Base-by-base conservation (phyloP, 1,284 basidiomycete genomes). In the Taiwanofungus camphoratus region DNA sequence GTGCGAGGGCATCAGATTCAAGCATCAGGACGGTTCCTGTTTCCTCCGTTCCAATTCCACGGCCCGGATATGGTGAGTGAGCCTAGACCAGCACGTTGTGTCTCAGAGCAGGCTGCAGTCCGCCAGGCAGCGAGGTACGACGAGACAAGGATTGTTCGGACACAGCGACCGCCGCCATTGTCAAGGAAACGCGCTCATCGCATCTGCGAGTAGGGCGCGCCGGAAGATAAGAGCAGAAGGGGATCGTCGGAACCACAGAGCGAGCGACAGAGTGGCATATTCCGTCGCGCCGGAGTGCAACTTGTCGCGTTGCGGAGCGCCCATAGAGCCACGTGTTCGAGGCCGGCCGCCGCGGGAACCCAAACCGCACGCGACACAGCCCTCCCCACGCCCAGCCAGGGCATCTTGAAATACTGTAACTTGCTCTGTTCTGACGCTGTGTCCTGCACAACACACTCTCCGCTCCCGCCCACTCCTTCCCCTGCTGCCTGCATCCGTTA, bases 261-360 rank as follows among this genome's bases (percentile, higher is more conserved):
- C 37, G 24, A 11, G 37, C 23, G n/a, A 20, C 37, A 13, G 13
- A 5, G 8, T 26, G 36, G 36, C 37, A 26, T 13, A 36, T 4
- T 36, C 37, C 37, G 22, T 39, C 26, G 18, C 18, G 18, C n/a
- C n/a, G n/a, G n/a, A n/a, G 2, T 6, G 20, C 31, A 4, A 26
- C 37, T 18, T 30, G 29, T 39, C 18, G 26, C 26, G 16, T 22
- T 6, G 13, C 18, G 16, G 18, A 21, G 27, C 27, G 22, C 18
- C 37, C n/a, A n/a, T n/a, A n/a, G n/a, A 5, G 27, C 37, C 37
- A 39, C 37, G 37, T 39, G 37, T 20, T 20, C 37, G 37, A 31
- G 37, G 37, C 37, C 20, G 37, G 26, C 12, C 27, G 26, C 27
- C 20, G 37, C 26, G 26, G 37, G 23, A 23, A 27, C 19, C 3